These are phyloP conservation scores for Zymoseptoria ardabiliae DNA, from an alignment of 2,329 filamentous ascomycete genomes.

Conservation along the genomic window DNA sequence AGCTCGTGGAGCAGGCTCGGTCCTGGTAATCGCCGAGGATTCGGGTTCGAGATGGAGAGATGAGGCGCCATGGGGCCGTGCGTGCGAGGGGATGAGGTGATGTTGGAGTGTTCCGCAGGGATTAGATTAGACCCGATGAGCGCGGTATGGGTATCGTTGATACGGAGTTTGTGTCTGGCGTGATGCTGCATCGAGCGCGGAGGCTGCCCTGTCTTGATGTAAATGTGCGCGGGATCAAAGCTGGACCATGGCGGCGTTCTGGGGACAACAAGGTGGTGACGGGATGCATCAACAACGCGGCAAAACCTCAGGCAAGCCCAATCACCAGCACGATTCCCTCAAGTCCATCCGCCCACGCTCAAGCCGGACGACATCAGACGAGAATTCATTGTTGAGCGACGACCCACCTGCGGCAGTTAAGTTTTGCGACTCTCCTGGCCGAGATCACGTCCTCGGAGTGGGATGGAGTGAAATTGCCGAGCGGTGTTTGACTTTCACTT, in stretches of 20 bases:
- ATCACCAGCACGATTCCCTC: neutral
- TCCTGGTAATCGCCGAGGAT: constrained; percentile 47
- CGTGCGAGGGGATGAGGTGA: neutral
- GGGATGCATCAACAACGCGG: neutral
- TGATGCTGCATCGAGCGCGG: neutral
- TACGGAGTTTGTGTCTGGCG: neutral
- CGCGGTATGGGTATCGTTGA: too few relatives aligned
- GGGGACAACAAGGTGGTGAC: neutral
- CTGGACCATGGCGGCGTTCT: neutral
- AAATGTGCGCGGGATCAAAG: neutral
- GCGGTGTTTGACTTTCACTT: neutral
- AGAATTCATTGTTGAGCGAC: too few relatives aligned
- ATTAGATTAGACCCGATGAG: neutral
- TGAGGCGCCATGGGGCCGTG: constrained; percentile 6
- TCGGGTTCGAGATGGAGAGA: constrained; percentile 53
- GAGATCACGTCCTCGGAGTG: neutral
- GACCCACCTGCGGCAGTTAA: neutral
- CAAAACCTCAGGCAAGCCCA: neutral
- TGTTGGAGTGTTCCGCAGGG: neutral
- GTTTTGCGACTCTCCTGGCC: neutral
- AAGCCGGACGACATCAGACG: neutral
- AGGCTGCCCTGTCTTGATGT: neutral
- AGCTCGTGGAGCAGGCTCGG: constrained; percentile 56
- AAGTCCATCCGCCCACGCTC: neutral
- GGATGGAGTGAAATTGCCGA: neutral